Evolutionary conservation across 2,329 filamentous ascomycete species (phyloP).

Genomic region (Cladosporium halotolerans): DNA sequence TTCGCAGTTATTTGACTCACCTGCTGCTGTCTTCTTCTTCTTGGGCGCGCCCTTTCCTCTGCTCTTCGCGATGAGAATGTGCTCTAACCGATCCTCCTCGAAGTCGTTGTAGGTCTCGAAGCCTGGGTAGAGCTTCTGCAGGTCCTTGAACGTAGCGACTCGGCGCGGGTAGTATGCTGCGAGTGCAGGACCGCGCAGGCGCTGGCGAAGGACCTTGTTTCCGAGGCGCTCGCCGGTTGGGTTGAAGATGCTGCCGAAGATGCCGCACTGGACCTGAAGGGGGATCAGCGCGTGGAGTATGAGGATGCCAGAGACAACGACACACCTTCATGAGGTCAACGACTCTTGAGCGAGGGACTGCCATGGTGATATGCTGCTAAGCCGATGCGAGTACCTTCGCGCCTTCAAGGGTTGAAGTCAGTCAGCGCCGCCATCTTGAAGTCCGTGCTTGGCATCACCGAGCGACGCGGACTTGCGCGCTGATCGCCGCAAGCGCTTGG

Average conservation of each 20-base stretch:
- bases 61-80: constrained; percentile 55
- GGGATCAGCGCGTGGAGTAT: background rate
- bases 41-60: constrained; percentile 84
- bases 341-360: constrained; percentile 47
- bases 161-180: constrained; percentile 83
- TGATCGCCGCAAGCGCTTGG: too few species aligned
- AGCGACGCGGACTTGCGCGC: too few species aligned
- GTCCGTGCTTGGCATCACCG: background rate
- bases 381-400: background rate
- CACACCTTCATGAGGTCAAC: constrained; percentile 72
- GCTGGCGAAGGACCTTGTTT: constrained; percentile 86
- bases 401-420: background rate
- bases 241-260: constrained; percentile 90
- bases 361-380: constrained; percentile 33
- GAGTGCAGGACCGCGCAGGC: constrained; percentile 74
- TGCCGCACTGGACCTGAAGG: constrained; percentile 72
- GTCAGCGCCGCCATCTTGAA: background rate
- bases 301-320: background rate
- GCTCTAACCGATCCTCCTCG: constrained; percentile 73
- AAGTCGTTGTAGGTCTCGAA: constrained; percentile 66
- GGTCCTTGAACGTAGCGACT: constrained; percentile 63
- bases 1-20: constrained; percentile 28
- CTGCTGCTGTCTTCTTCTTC: constrained; percentile 67
- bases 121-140: constrained; percentile 64
- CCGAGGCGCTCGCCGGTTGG: constrained; percentile 74